Conservation (phyloP, 2,329 filamentous ascomycete genomes). For the Cladosporium sp. region DNA sequence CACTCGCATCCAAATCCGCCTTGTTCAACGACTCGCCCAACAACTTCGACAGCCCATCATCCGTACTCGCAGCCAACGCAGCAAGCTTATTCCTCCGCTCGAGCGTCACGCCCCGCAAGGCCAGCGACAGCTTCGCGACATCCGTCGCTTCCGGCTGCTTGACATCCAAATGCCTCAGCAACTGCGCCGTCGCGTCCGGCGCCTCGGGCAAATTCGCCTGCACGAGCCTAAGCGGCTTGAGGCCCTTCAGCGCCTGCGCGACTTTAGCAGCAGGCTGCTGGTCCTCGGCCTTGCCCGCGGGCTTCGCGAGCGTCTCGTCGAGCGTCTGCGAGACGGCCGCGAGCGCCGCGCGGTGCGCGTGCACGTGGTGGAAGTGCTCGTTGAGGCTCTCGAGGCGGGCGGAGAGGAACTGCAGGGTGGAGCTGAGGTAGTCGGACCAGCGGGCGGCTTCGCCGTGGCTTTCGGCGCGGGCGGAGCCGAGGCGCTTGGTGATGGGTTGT, state of each 20-base stretch:
- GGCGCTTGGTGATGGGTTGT: conserved; percentile 49
- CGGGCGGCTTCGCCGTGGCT: conserved; percentile 30
- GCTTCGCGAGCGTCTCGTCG: conserved; percentile 12
- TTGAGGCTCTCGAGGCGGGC: conserved; percentile 25
- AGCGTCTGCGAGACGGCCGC: conserved; percentile 20
- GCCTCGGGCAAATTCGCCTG: conserved; percentile 26
- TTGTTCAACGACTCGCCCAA: conserved; percentile 32
- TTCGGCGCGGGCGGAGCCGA: conserved; percentile 32
- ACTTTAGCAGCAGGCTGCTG: background rate
- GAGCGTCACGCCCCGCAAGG: conserved; percentile 23
- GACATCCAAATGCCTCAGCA: conserved; percentile 27
- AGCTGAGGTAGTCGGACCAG: conserved; percentile 39
- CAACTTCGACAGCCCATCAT: conserved; percentile 27
- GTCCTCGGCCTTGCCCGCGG: background rate
- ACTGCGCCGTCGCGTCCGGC: conserved; percentile 23
- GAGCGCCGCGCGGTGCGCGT: conserved; percentile 22
- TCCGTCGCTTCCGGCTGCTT: conserved; percentile 15
- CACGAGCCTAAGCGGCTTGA: conserved; percentile 27
- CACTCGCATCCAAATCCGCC: conserved; percentile 33
- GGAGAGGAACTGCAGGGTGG: conserved; percentile 38
- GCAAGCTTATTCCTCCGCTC: conserved; percentile 32
- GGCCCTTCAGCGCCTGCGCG: conserved; percentile 15
- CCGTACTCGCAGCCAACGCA: conserved; percentile 30
- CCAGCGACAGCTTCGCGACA: conserved; percentile 17
- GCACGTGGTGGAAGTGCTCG: conserved; percentile 23